Conservation (phyloP, 176 grass and related monocot species). For the Oryza brachyantha region DNA sequence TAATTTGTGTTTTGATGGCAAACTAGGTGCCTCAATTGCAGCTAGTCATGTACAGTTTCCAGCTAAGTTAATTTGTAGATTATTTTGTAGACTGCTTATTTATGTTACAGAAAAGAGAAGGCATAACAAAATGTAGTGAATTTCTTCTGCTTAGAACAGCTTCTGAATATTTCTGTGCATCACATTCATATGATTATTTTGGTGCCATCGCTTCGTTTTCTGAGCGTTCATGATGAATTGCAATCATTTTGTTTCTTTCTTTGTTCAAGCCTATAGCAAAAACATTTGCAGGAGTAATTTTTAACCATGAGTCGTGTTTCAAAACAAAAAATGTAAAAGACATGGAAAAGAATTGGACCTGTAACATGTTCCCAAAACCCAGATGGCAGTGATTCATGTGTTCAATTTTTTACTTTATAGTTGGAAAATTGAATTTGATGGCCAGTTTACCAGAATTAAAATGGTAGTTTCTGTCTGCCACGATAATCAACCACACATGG, state of each 20-base stretch:
- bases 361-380: not conserved
- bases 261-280: not conserved
- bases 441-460: not conserved
- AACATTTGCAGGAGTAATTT: not conserved
- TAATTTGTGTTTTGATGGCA: not conserved
- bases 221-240: not conserved
- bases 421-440: not conserved
- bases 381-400: not conserved
- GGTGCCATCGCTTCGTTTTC: not conserved
- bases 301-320: not conserved
- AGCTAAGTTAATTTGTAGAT: slow-evolving; percentile 9
- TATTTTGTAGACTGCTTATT: not conserved
- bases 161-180: not conserved
- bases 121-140: not conserved
- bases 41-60: slow-evolving; percentile 23
- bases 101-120: not conserved
- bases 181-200: not conserved
- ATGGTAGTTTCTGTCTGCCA: too few relatives aligned
- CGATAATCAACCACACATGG: not conserved
- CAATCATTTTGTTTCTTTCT: not conserved
- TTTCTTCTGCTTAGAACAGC: not conserved
- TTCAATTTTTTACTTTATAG: not conserved
- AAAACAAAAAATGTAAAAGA: not conserved
- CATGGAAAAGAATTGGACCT: not conserved
- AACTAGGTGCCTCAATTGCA: slow-evolving; percentile 11